These are phyloP conservation scores for Anisodus acutangulus DNA, from an alignment of 257 asterid genomes.

Conservation along the genomic window DNA sequence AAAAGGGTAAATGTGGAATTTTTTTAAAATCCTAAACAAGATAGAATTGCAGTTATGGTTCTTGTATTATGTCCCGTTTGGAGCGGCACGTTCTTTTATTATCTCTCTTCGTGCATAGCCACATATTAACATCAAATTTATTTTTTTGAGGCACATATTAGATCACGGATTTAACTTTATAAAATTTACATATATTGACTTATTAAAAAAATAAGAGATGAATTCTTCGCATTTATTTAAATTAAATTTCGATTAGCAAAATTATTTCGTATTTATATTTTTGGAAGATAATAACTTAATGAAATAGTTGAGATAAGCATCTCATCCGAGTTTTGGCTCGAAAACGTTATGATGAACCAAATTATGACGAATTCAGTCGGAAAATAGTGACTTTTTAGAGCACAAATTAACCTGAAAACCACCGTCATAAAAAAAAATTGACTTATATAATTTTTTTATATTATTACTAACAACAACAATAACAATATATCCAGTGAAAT, in stretches of 20 bases:
- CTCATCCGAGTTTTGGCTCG: not conserved
- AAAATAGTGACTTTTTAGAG: too few species aligned
- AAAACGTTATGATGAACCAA: not conserved
- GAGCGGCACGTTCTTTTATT: conserved; percentile 32
- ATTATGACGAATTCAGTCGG: too few species aligned
- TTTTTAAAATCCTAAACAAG: not conserved
- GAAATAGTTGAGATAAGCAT: not conserved
- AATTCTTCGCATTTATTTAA: too few species aligned
- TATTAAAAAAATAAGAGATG: not conserved
- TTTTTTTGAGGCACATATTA: conserved; percentile 5
- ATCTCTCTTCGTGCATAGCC: conserved; percentile 29
- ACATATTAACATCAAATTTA: not conserved
- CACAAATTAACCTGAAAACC: too few species aligned
- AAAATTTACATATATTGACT: not conserved
- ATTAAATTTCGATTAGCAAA: not conserved
- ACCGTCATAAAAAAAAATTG: not conserved
- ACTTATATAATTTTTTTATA: not conserved
- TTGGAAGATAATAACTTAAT: not conserved
- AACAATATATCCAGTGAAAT: too few species aligned
- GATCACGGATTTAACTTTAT: conserved; percentile 16
- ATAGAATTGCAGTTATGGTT: conserved; percentile 28
- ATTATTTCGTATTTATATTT: not conserved
- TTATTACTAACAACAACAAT: too few species aligned
- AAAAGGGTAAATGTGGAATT: not conserved
- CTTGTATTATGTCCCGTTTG: conserved; percentile 31